These are phyloP conservation scores for Ceratobasidium sp. DNA, from an alignment of 1,284 basidiomycete genomes.

Conservation along the genomic window DNA sequence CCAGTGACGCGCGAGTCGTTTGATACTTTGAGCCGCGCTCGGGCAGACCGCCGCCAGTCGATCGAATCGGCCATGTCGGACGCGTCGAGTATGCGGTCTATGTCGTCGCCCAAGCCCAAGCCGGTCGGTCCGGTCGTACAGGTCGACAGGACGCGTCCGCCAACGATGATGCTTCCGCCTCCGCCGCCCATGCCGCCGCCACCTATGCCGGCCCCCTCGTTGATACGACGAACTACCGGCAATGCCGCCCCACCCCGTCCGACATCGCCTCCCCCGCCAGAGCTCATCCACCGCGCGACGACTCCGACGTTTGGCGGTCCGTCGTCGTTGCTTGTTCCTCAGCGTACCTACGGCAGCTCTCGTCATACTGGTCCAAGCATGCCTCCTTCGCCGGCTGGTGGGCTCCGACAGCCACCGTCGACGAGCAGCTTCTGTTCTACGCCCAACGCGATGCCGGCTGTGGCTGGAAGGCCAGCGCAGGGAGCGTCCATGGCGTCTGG, in stretches of 20 bases:
- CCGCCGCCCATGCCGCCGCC: constrained; percentile 87
- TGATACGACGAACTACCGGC: constrained; percentile 56
- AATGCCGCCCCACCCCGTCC: constrained; percentile 80
- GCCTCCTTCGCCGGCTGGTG: constrained; percentile 71
- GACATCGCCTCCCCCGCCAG: constrained; percentile 90
- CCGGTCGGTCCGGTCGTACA: constrained; percentile 56
- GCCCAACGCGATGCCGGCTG: constrained; percentile 65
- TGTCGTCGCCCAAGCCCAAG: constrained; percentile 42
- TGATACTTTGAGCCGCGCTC: constrained; percentile 57
- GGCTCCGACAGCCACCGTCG: constrained; percentile 79
- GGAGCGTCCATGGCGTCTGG: constrained; percentile 33
- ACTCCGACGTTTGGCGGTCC: constrained; percentile 77
- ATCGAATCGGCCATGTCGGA: constrained; percentile 68
- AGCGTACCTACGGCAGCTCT: constrained; percentile 59
- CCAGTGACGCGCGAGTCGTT: constrained; percentile 63
- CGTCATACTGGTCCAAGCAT: constrained; percentile 75
- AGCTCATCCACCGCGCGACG: constrained; percentile 88
- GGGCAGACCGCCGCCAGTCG: constrained; percentile 63
- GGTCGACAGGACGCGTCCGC: constrained; percentile 85
- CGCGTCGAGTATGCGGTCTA: constrained; percentile 42
- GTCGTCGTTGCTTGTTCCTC: constrained; percentile 67
- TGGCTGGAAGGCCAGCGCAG: constrained; percentile 45
- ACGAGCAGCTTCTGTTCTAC: constrained; percentile 85
- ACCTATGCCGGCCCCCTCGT: constrained; percentile 63
- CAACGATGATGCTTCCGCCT: constrained; percentile 87